Base-by-base conservation (phyloP, 2,329 filamentous ascomycete species). In the Hypomyces perniciosus region DNA sequence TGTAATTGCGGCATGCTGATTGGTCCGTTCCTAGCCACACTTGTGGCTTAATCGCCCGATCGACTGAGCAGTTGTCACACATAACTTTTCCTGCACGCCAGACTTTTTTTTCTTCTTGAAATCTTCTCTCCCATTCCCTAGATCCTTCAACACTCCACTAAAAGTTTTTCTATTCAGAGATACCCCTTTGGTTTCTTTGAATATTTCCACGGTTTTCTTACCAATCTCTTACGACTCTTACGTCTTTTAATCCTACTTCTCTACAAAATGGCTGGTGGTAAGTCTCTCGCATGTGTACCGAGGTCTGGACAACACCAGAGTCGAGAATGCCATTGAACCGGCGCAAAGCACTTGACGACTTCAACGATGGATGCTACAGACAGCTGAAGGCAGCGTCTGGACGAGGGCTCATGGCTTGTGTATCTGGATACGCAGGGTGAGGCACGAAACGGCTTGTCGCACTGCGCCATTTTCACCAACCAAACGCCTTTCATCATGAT, bases 181-280 rank as follows among this genome's bases (percentile, higher is more conserved):
- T 33, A 40, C 40, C 41, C 33, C 28, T 46, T 50, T 37, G 31
- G 46, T 38, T 39, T 52, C 44, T 53, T 53, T 47, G 44, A 41
- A 52, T 48, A 41, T 57, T 56, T 27, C 6, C 26, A n/a, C 29
- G 30, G 5, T n/a, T n/a, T 29, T 53, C 46, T 50, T 46, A 53
- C 44, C 42, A 42, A 51, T 45, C 27, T 28, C 46, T 46, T 55
- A 52, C 53, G 50, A 48, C 45, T 54, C 47, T 50, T 30, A 37
- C 48, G 26, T 52, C 39, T 40, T 46, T 57, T 55, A 43, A 56
- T 54, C 57, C 48, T 56, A 52, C 57, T 56, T 46, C 52, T 57
- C 52, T 57, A 58, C 66, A 73, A 64, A 68, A 73, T 73, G 71
- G 70, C 71, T 68, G 70, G 69, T 61, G 70, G 71, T 73, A 70